These are phyloP conservation scores for Mortierella sp. DNA, from an alignment of 371 early-diverging fungal genomes.

Conservation along the genomic window DNA sequence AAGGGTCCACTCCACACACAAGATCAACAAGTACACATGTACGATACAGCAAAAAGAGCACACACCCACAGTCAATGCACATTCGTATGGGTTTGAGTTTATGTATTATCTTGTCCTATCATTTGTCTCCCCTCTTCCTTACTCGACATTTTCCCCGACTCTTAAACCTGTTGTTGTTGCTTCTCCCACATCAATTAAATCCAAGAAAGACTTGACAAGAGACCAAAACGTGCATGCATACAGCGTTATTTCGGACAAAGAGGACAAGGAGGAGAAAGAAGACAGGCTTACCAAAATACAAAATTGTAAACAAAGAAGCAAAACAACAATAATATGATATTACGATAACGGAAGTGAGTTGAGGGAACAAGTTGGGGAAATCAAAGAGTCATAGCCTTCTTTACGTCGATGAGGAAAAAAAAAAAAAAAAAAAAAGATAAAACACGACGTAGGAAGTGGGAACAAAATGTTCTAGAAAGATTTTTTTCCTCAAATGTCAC, in stretches of 20 bases:
- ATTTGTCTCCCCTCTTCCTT: not conserved
- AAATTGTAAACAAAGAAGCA: not conserved
- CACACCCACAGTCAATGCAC: too few species aligned
- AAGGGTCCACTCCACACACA: not conserved
- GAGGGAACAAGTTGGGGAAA: too few species aligned
- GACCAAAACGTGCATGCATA: conserved; percentile 4
- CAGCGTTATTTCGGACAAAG: not conserved
- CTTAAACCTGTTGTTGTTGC: not conserved
- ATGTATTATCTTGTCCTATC: not conserved
- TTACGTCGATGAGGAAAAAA: too few species aligned
- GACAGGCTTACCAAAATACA: not conserved
- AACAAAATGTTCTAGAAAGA: too few species aligned
- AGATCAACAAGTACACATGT: not conserved
- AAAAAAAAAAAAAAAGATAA: too few species aligned
- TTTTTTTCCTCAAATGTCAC: too few species aligned
- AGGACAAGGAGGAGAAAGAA: not conserved
- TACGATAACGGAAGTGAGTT: too few species aligned
- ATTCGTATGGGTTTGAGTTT: not conserved
- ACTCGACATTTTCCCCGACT: not conserved
- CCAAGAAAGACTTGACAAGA: too few species aligned
- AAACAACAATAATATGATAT: too few species aligned
- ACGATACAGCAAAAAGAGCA: not conserved
- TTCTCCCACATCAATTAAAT: too few species aligned
- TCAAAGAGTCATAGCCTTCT: too few species aligned
- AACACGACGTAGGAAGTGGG: too few species aligned